Percentiles rank a stretch among this genome's conserved stretches.
Evolutionary conservation across 2,329 filamentous ascomycete species (phyloP).

Genomic region (Fusarium nelsonii): DNA sequence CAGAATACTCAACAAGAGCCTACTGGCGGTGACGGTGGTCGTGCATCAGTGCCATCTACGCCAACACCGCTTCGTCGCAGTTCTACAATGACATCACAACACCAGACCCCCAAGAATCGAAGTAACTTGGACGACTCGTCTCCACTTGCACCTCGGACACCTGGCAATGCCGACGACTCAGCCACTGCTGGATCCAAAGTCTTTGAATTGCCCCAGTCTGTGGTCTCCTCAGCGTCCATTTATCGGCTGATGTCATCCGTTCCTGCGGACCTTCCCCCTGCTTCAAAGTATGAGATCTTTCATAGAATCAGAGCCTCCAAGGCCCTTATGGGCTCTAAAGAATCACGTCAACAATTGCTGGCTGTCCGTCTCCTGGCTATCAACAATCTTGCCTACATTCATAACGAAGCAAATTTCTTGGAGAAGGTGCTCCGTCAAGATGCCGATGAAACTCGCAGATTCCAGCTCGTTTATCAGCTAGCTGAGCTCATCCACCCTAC

Average conservation of each 20-base stretch:
- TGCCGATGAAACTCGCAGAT: constrained; percentile 86
- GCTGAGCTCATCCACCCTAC: constrained; percentile 91
- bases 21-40: constrained; percentile 46
- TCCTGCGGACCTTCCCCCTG: constrained; percentile 75
- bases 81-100: constrained; percentile 63
- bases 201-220: constrained; percentile 73
- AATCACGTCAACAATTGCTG: constrained; percentile 80
- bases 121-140: constrained; percentile 59
- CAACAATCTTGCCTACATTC: constrained; percentile 91
- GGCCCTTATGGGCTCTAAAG: constrained; percentile 74
- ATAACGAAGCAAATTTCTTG: constrained; percentile 83
- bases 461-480: constrained; percentile 92
- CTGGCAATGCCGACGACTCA: constrained; percentile 54
- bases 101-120: constrained; percentile 59
- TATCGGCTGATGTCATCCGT: constrained; percentile 68
- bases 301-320: constrained; percentile 87
- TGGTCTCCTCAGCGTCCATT: constrained; percentile 65
- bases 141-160: constrained; percentile 61
- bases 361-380: constrained; percentile 87
- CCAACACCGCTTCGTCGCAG: constrained; percentile 81
- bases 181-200: constrained; percentile 63
- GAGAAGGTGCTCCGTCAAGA: constrained; percentile 90
- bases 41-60: constrained; percentile 70
- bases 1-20: constrained; percentile 48
- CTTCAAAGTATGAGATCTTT: constrained; percentile 85